phyloP scores from a whole-genome alignment of 176 grass and related monocot species.

The Bromus sterilis region DNA sequence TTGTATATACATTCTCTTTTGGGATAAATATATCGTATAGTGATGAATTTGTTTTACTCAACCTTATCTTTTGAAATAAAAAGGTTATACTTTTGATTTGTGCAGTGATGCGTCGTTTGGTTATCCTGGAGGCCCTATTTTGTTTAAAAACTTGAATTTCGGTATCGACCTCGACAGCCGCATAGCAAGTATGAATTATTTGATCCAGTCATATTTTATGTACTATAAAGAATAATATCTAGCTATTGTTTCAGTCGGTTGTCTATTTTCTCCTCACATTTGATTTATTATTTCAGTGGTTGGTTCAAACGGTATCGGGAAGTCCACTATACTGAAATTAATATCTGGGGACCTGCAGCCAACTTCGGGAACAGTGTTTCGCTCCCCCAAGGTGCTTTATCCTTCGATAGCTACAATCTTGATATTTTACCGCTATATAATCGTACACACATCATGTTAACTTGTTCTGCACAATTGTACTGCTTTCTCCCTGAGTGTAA shows the following conservation, averaged over 20 bases:
- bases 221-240: not conserved
- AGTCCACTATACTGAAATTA: constrained; percentile 94
- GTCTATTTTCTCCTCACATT: constrained; percentile 2
- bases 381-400: constrained; percentile 70
- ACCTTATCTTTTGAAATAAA: not conserved
- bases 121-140: constrained; percentile 83
- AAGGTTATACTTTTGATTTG: not conserved
- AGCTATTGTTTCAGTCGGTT: not conserved
- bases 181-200: constrained; percentile 76
- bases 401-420: not conserved
- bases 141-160: constrained; percentile 99
- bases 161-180: constrained; percentile 94
- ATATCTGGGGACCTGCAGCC: constrained; percentile 97
- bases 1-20: not conserved
- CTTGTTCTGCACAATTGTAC: not conserved
- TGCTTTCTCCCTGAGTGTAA: not conserved
- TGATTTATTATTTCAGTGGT: constrained; percentile 64
- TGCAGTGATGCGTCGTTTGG: constrained; percentile 94
- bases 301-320: constrained; percentile 96
- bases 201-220: not conserved
- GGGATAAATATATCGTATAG: not conserved
- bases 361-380: constrained; percentile 92
- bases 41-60: not conserved
- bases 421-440: not conserved
- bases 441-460: not conserved